Evolutionary conservation across 2,329 filamentous ascomycete species (phyloP).

Genomic region (Aspergillus fumigatiaffinis): DNA sequence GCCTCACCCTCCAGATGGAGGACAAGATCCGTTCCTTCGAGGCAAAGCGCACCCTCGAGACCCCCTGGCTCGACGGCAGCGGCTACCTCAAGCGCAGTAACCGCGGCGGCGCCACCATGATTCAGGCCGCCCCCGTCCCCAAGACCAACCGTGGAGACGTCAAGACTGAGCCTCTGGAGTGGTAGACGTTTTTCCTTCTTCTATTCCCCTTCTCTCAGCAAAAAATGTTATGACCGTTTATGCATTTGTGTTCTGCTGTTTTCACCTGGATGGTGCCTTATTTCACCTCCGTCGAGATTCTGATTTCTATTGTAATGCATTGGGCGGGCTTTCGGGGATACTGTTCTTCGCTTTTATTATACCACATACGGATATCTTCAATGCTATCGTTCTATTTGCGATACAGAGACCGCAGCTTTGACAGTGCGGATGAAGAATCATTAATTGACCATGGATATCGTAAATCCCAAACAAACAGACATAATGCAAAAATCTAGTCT

Average conservation of each 20-base stretch:
- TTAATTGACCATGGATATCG: too few species aligned
- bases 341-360: neutral
- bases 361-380: neutral
- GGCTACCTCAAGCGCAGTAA: slow-evolving; percentile 66
- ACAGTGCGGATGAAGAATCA: too few species aligned
- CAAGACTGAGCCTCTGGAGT: slow-evolving; percentile 81
- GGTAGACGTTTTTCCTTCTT: slow-evolving; percentile 63
- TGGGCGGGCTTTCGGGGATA: neutral
- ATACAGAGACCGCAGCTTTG: too few species aligned
- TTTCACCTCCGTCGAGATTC: neutral
- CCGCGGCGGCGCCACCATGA: slow-evolving; percentile 55
- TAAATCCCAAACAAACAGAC: too few species aligned
- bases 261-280: neutral
- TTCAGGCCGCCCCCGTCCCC: slow-evolving; percentile 67
- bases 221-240: neutral
- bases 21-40: slow-evolving; percentile 85
- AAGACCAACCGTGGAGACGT: slow-evolving; percentile 85
- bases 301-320: neutral
- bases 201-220: too few species aligned
- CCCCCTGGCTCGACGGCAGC: slow-evolving; percentile 86
- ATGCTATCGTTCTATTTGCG: neutral
- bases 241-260: neutral
- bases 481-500: too few species aligned
- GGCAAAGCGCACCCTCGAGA: slow-evolving; percentile 68
- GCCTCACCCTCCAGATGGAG: slow-evolving; percentile 86